Conservation (phyloP, 2,329 filamentous ascomycete species). For the Zymoseptoria tritici region DNA sequence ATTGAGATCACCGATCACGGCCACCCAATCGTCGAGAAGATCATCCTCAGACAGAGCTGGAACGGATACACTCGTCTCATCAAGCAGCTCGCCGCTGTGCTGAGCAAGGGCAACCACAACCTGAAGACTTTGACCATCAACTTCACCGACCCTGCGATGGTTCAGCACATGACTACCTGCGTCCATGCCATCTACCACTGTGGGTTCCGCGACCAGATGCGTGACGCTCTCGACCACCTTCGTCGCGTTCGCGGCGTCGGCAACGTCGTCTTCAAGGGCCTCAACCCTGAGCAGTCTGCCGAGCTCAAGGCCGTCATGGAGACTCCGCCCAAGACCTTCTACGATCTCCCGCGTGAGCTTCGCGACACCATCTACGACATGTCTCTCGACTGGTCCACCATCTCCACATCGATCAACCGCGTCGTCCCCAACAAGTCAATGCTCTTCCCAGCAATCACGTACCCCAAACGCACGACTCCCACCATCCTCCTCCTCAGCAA, state of each 20-base stretch:
- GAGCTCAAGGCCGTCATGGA: slow-evolving; percentile 21
- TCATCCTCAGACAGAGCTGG: slow-evolving; percentile 17
- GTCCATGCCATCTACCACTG: slow-evolving; percentile 13
- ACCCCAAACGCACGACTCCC: slow-evolving; percentile 21
- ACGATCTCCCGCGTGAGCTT: slow-evolving; percentile 21
- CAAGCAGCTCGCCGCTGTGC: slow-evolving; percentile 16
- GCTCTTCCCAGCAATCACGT: slow-evolving; percentile 5
- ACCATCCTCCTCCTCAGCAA: slow-evolving; percentile 30
- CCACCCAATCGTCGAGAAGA: slow-evolving; percentile 59
- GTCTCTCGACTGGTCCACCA: slow-evolving; percentile 18
- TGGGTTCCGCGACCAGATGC: slow-evolving; percentile 24
- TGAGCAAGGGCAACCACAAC: slow-evolving; percentile 20
- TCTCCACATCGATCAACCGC: slow-evolving; percentile 10
- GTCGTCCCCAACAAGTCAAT: slow-evolving; percentile 8
- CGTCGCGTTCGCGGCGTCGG: slow-evolving; percentile 16
- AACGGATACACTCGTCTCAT: slow-evolving; percentile 23
- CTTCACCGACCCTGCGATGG: slow-evolving; percentile 17
- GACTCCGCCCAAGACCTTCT: slow-evolving; percentile 12
- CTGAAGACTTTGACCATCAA: slow-evolving; percentile 24
- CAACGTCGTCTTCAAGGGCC: slow-evolving; percentile 19
- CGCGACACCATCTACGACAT: slow-evolving; percentile 25
- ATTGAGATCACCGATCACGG: slow-evolving; percentile 76
- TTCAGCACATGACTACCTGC: slow-evolving; percentile 23
- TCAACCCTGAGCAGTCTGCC: slow-evolving; percentile 16
- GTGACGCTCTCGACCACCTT: slow-evolving; percentile 10